phyloP scores from a whole-genome alignment of 2,329 filamentous ascomycete species.

The Colletotrichum sp. region DNA sequence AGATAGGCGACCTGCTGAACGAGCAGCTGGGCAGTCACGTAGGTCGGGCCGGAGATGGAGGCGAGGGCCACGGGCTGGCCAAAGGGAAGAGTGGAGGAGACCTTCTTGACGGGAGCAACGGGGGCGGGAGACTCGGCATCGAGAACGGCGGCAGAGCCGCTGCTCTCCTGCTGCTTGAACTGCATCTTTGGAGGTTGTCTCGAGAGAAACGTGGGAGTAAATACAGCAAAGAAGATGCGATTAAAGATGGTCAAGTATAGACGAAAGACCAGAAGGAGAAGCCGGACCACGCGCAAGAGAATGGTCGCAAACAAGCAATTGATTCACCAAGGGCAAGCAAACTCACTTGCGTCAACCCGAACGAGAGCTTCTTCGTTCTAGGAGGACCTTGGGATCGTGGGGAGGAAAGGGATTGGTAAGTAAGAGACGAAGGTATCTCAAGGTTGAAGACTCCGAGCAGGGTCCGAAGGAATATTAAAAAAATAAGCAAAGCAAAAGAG shows the following conservation, averaged over 20 bases:
- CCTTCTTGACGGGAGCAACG: slow-evolving; percentile 39
- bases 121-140: slow-evolving; percentile 32
- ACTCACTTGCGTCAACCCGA: slow-evolving; percentile 15
- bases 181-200: slow-evolving; percentile 7
- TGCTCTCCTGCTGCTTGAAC: slow-evolving; percentile 42
- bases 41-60: slow-evolving; percentile 83
- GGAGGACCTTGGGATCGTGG: slow-evolving; percentile 4
- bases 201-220: neutral
- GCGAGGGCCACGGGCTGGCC: slow-evolving; percentile 59
- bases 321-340: slow-evolving; percentile 8
- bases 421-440: neutral
- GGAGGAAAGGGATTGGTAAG: neutral
- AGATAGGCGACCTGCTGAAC: slow-evolving; percentile 96
- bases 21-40: slow-evolving; percentile 89
- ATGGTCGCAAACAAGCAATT: slow-evolving; percentile 4
- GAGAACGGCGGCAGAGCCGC: slow-evolving; percentile 34
- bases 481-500: neutral
- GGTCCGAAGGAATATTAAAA: slow-evolving; percentile 16
- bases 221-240: slow-evolving; percentile 9
- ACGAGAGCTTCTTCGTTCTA: slow-evolving; percentile 9
- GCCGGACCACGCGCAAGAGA: slow-evolving; percentile 6
- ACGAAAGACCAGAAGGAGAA: slow-evolving; percentile 3
- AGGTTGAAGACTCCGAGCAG: slow-evolving; percentile 2
- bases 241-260: neutral
- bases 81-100: slow-evolving; percentile 61